These are phyloP conservation scores for Candida alai DNA, from an alignment of 805 yeast species.

Conservation along the genomic window DNA sequence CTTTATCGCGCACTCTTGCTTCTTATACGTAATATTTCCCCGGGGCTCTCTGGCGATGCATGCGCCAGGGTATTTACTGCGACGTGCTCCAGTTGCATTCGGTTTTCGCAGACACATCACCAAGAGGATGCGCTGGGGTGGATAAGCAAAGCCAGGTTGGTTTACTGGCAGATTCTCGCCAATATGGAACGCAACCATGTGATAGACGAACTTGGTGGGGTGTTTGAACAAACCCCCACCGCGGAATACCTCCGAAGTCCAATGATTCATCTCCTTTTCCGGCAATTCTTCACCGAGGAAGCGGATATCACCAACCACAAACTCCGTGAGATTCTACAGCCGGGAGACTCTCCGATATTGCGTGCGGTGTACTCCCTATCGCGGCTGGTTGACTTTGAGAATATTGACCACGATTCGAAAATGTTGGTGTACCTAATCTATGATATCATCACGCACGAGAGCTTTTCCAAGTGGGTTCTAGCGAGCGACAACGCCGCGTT, in stretches of 20 bases:
- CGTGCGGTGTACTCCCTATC: slow-evolving; percentile 8
- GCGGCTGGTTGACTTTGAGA: slow-evolving; percentile 12
- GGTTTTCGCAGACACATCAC: slow-evolving; percentile 1
- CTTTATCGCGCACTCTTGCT: slow-evolving; percentile 9
- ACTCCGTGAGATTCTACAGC: slow-evolving; percentile 3
- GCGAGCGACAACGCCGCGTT: neutral
- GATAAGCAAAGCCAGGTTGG: slow-evolving; percentile 13
- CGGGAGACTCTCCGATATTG: slow-evolving; percentile 8
- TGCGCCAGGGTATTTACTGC: neutral
- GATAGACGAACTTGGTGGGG: neutral
- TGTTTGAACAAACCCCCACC: neutral
- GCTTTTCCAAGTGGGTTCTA: slow-evolving; percentile 23
- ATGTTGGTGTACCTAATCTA: slow-evolving; percentile 19
- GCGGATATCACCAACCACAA: slow-evolving; percentile 17
- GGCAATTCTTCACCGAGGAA: slow-evolving; percentile 22
- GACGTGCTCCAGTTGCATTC: slow-evolving; percentile 2
- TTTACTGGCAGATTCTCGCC: slow-evolving; percentile 22
- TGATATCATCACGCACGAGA: slow-evolving; percentile 26
- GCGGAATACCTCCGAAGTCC: slow-evolving; percentile 7
- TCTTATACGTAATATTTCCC: slow-evolving; percentile 6
- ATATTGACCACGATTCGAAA: slow-evolving; percentile 12
- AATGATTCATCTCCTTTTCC: slow-evolving; percentile 10
- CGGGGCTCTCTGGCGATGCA: neutral
- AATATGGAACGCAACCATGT: slow-evolving; percentile 15
- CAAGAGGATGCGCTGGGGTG: slow-evolving; percentile 6